These are phyloP conservation scores for Alternaria viburni DNA, from an alignment of 2,329 filamentous ascomycete species.

Conservation along the genomic window DNA sequence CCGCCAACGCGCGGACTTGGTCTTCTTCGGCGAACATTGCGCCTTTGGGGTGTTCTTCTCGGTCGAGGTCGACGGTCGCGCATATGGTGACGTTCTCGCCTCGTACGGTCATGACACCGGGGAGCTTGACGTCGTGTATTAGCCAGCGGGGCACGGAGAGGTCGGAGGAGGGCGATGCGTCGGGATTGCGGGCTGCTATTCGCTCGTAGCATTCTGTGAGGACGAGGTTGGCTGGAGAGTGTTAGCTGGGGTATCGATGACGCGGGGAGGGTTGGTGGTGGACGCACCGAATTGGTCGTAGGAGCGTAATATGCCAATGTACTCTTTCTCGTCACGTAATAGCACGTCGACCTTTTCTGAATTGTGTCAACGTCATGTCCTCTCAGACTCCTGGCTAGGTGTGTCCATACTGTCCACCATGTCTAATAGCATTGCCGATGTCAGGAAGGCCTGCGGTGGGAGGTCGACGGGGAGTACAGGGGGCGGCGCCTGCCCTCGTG, in stretches of 20 bases:
- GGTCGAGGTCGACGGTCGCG: slow-evolving; percentile 96
- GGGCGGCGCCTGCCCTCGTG: slow-evolving; percentile 27
- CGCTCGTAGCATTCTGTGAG: slow-evolving; percentile 92
- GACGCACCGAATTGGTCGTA: slow-evolving; percentile 95
- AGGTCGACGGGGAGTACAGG: slow-evolving; percentile 53
- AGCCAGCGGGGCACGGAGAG: slow-evolving; percentile 52
- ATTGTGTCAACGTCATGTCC: slow-evolving; percentile 19
- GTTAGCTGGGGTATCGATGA: slow-evolving; percentile 5
- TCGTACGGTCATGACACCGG: slow-evolving; percentile 88
- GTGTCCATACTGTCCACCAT: slow-evolving; percentile 81
- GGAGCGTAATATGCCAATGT: slow-evolving; percentile 88
- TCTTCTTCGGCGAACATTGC: slow-evolving; percentile 71
- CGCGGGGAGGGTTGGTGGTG: background rate
- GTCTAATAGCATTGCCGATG: slow-evolving; percentile 91
- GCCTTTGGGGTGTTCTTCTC: slow-evolving; percentile 85
- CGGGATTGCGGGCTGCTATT: slow-evolving; percentile 70
- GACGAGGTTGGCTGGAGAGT: slow-evolving; percentile 81
- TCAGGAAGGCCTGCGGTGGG: slow-evolving; percentile 97
- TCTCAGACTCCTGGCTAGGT: slow-evolving; percentile 1
- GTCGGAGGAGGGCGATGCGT: slow-evolving; percentile 26
- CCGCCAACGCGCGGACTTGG: slow-evolving; percentile 74
- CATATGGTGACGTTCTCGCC: slow-evolving; percentile 97
- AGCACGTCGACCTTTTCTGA: slow-evolving; percentile 93
- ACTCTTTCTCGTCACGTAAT: slow-evolving; percentile 89
- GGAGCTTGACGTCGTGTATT: slow-evolving; percentile 83